phyloP scores from a whole-genome alignment of 768 basidiomycete species.

The Dacryopinax spathularia region DNA sequence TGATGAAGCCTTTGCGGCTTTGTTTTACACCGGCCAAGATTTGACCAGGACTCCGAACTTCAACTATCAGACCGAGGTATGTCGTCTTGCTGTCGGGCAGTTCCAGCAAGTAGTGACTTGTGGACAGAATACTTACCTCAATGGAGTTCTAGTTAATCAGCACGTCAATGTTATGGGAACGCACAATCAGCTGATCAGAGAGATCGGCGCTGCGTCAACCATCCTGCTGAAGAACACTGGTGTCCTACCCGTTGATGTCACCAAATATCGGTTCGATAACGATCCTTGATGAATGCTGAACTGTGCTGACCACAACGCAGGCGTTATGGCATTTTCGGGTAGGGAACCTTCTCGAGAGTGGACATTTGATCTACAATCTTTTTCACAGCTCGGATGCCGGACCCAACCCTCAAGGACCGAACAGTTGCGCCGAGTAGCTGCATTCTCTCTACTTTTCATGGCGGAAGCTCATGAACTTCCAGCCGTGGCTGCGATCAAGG shows the following conservation, averaged over 20 bases:
- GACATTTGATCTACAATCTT: neutral
- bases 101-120: neutral
- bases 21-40: neutral
- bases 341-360: neutral
- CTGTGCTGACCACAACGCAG: neutral
- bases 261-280: conserved; percentile 5
- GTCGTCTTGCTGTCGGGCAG: neutral
- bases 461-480: neutral
- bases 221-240: conserved; percentile 26
- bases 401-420: neutral
- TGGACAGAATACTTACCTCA: neutral
- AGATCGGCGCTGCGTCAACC: conserved; percentile 27
- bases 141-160: conserved; percentile 21
- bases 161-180: conserved; percentile 39
- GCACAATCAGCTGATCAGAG: conserved; percentile 22
- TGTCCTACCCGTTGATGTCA: conserved; percentile 10
- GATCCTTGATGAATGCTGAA: neutral
- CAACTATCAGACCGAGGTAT: neutral
- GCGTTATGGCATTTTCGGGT: neutral
- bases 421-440: neutral
- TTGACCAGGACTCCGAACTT: neutral
- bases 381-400: neutral
- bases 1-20: neutral
- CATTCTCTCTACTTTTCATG: neutral
- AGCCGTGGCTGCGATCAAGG: neutral